These are phyloP conservation scores for Cerioporus squamosus DNA, from an alignment of 1,284 basidiomycete genomes.

Conservation along the genomic window DNA sequence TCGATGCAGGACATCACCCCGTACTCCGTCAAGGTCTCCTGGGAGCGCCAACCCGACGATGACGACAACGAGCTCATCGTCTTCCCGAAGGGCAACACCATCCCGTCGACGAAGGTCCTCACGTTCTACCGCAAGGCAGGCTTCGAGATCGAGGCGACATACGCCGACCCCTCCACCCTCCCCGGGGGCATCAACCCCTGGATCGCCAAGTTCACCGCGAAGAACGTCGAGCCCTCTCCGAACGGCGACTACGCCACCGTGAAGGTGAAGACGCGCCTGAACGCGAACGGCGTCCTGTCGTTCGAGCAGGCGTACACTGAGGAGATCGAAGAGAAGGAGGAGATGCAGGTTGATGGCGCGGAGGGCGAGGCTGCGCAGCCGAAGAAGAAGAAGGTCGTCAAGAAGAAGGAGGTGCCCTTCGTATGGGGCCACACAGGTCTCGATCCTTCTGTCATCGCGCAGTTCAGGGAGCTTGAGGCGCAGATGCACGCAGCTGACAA, in stretches of 20 bases:
- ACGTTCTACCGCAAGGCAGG: constrained; percentile 90
- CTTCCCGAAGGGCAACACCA: constrained; percentile 80
- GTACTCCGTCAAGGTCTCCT: constrained; percentile 88
- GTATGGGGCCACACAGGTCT: constrained; percentile 67
- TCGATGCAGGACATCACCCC: constrained; percentile 81
- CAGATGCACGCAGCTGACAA: constrained; percentile 90
- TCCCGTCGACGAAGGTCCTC: constrained; percentile 92
- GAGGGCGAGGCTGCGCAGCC: constrained; percentile 58
- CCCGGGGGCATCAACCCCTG: constrained; percentile 84
- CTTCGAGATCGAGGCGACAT: constrained; percentile 86
- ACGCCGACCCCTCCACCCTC: constrained; percentile 70
- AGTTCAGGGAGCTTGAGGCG: constrained; percentile 78
- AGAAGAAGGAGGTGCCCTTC: constrained; percentile 83
- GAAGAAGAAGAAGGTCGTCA: constrained; percentile 83
- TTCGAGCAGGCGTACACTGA: constrained; percentile 88
- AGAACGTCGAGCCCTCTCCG: constrained; percentile 71
- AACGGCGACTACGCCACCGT: constrained; percentile 79
- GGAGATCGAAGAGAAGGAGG: constrained; percentile 81
- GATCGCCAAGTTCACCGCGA: constrained; percentile 81
- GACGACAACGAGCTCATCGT: constrained; percentile 90
- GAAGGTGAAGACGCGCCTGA: constrained; percentile 89
- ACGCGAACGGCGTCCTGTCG: constrained; percentile 83
- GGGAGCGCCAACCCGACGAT: constrained; percentile 77
- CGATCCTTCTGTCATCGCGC: constrained; percentile 65
- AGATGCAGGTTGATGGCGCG: constrained; percentile 27